Evolutionary conservation across 129 eudicot genomes (phyloP), one percentile per base, ranked within the genome.

Genomic region (Calendula officinalis): DNA sequence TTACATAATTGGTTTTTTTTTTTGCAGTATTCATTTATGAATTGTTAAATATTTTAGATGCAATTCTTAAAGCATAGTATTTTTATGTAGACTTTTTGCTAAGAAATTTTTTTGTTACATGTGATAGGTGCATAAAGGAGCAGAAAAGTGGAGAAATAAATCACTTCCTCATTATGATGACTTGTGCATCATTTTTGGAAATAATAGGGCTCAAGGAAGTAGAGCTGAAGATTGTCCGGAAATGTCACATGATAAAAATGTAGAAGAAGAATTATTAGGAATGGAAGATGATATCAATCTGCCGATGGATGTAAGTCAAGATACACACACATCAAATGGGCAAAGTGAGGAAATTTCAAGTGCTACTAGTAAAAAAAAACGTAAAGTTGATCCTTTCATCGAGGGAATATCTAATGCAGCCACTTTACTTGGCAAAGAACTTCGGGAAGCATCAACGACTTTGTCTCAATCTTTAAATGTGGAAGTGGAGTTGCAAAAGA

Each of bases 351-450:
- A 50, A 22, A 8, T 10, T 14, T 17, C 56, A 17, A 50, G 8
- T 17, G 3, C 27, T 2, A 12, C 56, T n/a, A 50, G 15, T 7
- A 50, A 50, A 17, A 50, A 32, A 10, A 27, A 27, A 15, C 16
- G 38, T 43, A 11, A 13, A 52, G 32, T 22, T 27, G 37, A 27
- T 52, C 37, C 1, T 17, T 0, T 52, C 7, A n/a, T 27, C 7
- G 58, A 52, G 34, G 58, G 58, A 52, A 27, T 52, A 10, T 15
- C 58, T 27, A 52, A 15, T 52, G 58, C 58, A 22, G 37, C 58
- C 2, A 52, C 27, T 10, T 5, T 52, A 8, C 36, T 52, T 7
- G 57, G 57, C 5, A 27, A 52, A 2, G 30, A 52, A 52, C 58
- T 52, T 0, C 34, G 32, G 11, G 32, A 27, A 22, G 35, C 57